Evolutionary conservation across 164 flowering plant species (phyloP), one percentile per base, ranked within the genome.

Genomic region (Malania oleifera): DNA sequence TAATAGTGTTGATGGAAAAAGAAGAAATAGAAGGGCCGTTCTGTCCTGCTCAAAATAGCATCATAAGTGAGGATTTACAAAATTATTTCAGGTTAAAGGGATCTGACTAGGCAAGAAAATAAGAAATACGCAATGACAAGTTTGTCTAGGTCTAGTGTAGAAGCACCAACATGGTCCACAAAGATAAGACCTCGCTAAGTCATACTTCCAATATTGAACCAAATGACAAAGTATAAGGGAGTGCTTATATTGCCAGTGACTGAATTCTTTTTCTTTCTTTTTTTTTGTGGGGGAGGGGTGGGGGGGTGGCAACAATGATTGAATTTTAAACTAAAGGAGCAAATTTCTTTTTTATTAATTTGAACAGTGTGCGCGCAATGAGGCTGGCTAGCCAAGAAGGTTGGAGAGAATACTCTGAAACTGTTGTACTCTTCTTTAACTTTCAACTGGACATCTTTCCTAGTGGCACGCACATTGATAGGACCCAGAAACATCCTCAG

Each of bases 351-450:
- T 34, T 34, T 34, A 5, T 10, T 34, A 34, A 34, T 34, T 34
- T 34, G 15, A 10, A 39, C 15, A 10, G 22, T 43, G 3, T 43
- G 46, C 22, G 18, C 5, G 13, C 7, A 8, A 5, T 7, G 13
- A 18, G n/a, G 17, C 1, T 3, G 10, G 24, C 22, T 13, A 13
- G 45, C 38, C 29, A 52, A 19, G 25, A 24, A 25, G 10, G 12
- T 3, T 11, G 48, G 27, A 20, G 56, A 18, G 31, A 82, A 26
- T 77, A 93, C 99, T 67, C 83, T 84, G 69, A 82, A 85, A 63
- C 79, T 81, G 72, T 93, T 93, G 76, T 93, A 93, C 67, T 93
- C 99, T 76, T 93, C 95, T 66, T 93, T 93, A 22, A 90, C 91
- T 77, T 90, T 88, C 74, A 90, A 65, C 60, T 86, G 95, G 25